These are phyloP conservation scores for Austroboletus novae-zelandiae DNA, from an alignment of 1,284 basidiomycete genomes.

Conservation along the genomic window DNA sequence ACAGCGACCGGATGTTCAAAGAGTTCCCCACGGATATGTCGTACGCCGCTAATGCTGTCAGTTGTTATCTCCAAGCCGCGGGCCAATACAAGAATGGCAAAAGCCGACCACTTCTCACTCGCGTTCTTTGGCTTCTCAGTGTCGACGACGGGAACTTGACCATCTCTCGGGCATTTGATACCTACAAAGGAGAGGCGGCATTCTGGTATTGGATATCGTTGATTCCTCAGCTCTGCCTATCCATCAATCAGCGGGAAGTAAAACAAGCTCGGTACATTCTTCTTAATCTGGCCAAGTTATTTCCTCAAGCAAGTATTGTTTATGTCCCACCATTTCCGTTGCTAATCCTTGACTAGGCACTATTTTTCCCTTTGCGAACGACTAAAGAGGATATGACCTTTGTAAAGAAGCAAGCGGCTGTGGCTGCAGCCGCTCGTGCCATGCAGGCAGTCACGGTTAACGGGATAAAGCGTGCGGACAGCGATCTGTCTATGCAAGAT, in stretches of 20 bases:
- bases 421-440: slow-evolving; percentile 36
- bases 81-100: slow-evolving; percentile 95
- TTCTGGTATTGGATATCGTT: slow-evolving; percentile 99
- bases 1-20: slow-evolving; percentile 92
- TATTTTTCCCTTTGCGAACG: slow-evolving; percentile 95
- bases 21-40: slow-evolving; percentile 73
- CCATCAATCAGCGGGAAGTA: slow-evolving; percentile 88
- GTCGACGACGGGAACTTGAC: slow-evolving; percentile 80
- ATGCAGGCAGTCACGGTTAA: slow-evolving; percentile 23
- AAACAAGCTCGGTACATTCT: slow-evolving; percentile 91
- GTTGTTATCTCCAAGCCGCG: slow-evolving; percentile 97
- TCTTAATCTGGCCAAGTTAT: slow-evolving; percentile 87
- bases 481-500: slow-evolving; percentile 34
- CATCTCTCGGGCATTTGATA: slow-evolving; percentile 91
- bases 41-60: slow-evolving; percentile 88
- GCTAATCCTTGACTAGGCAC: slow-evolving; percentile 54
- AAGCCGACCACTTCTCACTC: slow-evolving; percentile 86
- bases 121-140: slow-evolving; percentile 96
- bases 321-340: neutral
- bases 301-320: slow-evolving; percentile 77
- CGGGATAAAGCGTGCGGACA: slow-evolving; percentile 29
- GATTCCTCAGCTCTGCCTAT: slow-evolving; percentile 93
- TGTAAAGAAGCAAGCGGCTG: slow-evolving; percentile 43
- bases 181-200: slow-evolving; percentile 94
- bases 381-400: slow-evolving; percentile 85